Conservation (phyloP, 2,329 filamentous ascomycete genomes). For the Hymenoscyphus albidus region DNA sequence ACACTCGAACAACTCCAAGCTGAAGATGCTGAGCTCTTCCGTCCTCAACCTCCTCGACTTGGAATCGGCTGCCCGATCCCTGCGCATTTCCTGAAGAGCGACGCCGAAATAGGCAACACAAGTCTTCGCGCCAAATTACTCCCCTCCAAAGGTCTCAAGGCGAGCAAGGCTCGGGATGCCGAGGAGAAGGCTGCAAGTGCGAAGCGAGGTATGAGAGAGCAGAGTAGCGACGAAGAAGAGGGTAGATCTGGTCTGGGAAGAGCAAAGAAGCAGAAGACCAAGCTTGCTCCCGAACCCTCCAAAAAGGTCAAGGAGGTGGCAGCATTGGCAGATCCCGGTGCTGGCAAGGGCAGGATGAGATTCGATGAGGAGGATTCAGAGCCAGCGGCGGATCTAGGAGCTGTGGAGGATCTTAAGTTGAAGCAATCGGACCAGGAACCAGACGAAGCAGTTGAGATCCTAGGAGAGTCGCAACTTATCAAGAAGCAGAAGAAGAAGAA, state of each 20-base stretch:
- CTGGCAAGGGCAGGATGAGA: neutral
- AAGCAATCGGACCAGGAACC: neutral
- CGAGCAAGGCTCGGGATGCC: conserved; percentile 33
- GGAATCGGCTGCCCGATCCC: conserved; percentile 34
- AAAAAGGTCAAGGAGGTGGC: neutral
- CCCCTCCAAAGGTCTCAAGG: conserved; percentile 30
- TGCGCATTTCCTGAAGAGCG: conserved; percentile 30
- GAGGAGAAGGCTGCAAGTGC: conserved; percentile 34
- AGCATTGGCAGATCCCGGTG: neutral
- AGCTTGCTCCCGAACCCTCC: neutral
- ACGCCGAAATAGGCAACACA: conserved; percentile 32
- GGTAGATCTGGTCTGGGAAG: conserved; percentile 35
- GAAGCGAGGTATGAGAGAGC: conserved; percentile 29
- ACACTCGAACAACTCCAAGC: conserved; percentile 35
- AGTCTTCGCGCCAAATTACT: conserved; percentile 34
- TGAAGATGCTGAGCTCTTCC: conserved; percentile 33
- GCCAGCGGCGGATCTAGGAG: neutral
- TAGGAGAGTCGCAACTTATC: neutral
- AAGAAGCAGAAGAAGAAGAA: conserved; percentile 6
- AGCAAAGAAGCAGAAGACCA: conserved; percentile 33
- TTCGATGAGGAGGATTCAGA: neutral
- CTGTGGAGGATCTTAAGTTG: neutral
- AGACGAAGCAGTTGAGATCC: neutral
- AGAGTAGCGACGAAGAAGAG: conserved; percentile 37
- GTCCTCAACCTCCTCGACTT: conserved; percentile 29